Percentiles rank a stretch among this genome's conserved stretches.
These are phyloP conservation scores for Uronychia setigera DNA, from an alignment of 73 alveolate genomes.

Conservation along the genomic window DNA sequence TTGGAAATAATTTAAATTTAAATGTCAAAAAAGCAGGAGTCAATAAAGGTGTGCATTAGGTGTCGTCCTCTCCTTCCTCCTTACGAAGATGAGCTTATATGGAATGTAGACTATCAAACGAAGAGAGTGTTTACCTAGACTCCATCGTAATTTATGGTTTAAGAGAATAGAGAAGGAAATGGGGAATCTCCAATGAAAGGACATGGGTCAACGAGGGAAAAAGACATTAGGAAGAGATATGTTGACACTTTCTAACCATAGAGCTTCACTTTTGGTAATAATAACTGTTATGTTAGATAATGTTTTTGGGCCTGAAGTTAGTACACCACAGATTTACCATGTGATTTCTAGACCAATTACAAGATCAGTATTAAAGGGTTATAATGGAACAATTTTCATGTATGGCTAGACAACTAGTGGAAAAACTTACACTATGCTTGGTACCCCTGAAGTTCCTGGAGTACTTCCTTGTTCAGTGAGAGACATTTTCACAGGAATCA, in stretches of 20 bases:
- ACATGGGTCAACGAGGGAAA: conserved; percentile 60
- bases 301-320: conserved; percentile 87
- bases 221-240: conserved; percentile 69
- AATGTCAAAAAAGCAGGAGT: conserved; percentile 31
- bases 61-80: conserved; percentile 95
- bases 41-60: conserved; percentile 94
- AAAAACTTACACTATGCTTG: conserved; percentile 97
- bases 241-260: conserved; percentile 39
- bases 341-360: conserved; percentile 92
- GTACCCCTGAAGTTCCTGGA: conserved; percentile 96
- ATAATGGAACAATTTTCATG: conserved; percentile 94
- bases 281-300: conserved; percentile 78
- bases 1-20: no score
- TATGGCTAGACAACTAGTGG: conserved; percentile 98
- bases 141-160: conserved; percentile 23
- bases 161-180: background rate
- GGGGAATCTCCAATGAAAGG: background rate
- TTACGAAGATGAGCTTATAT: conserved; percentile 95
- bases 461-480: conserved; percentile 93
- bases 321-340: conserved; percentile 91
- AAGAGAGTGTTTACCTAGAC: conserved; percentile 72
- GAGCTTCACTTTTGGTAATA: conserved; percentile 22
- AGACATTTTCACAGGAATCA: conserved; percentile 87
- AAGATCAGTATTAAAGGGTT: conserved; percentile 91
- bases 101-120: conserved; percentile 89